Percentiles rank a stretch among this genome's conserved stretches.
Evolutionary conservation across 768 basidiomycete genomes (phyloP).

Genomic region (Fomitopsis serialis): DNA sequence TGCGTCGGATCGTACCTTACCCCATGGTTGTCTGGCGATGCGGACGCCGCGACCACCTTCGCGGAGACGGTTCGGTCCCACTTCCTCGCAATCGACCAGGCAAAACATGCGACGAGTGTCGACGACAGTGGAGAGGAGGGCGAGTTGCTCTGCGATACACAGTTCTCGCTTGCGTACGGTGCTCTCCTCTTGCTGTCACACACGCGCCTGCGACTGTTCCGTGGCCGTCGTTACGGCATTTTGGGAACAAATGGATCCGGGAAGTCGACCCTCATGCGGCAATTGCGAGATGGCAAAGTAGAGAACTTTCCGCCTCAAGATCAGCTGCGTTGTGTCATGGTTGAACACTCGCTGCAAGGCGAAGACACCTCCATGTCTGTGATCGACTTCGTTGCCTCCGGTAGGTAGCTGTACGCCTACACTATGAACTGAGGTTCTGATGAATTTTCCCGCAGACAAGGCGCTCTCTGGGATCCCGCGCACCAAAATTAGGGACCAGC

Average conservation of each 20-base stretch:
- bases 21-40: constrained; percentile 53
- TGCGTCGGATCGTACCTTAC: constrained; percentile 68
- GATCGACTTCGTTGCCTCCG: constrained; percentile 85
- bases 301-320: constrained; percentile 93
- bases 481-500: constrained; percentile 70
- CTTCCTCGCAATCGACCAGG: constrained; percentile 77
- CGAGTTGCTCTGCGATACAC: constrained; percentile 85
- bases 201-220: constrained; percentile 82
- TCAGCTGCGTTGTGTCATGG: constrained; percentile 88
- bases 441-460: constrained; percentile 45
- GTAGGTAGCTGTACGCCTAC: constrained; percentile 33
- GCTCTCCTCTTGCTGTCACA: constrained; percentile 92
- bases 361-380: constrained; percentile 82
- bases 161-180: constrained; percentile 95
- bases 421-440: neutral
- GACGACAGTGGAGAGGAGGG: constrained; percentile 60
- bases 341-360: constrained; percentile 94
- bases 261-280: constrained; percentile 94
- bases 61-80: constrained; percentile 62
- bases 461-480: constrained; percentile 57
- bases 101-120: constrained; percentile 45
- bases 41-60: constrained; percentile 43
- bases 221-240: constrained; percentile 92
- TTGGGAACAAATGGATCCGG: constrained; percentile 95
- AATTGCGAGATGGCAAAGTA: constrained; percentile 89